These are phyloP conservation scores for Paramecium sonneborni DNA, from an alignment of 73 alveolate genomes.

Conservation along the genomic window DNA sequence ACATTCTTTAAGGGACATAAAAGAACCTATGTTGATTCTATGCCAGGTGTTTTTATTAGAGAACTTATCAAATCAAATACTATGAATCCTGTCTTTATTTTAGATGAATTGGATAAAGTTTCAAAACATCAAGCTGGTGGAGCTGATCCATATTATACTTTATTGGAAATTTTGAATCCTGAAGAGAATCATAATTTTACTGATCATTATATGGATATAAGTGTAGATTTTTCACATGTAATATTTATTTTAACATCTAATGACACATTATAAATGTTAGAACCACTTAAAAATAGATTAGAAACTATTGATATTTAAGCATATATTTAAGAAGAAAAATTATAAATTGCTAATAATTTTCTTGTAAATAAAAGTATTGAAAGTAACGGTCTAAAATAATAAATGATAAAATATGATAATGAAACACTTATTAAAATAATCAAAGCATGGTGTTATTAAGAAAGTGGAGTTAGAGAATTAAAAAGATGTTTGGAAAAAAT, in stretches of 20 bases:
- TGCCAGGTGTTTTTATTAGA: slow-evolving; percentile 83
- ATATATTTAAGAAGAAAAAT: slow-evolving; percentile 82
- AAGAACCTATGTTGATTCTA: slow-evolving; percentile 84
- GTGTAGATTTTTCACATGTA: slow-evolving; percentile 79
- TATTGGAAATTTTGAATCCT: slow-evolving; percentile 80
- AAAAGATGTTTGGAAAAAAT: slow-evolving; percentile 85
- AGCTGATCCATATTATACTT: slow-evolving; percentile 70
- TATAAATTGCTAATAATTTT: slow-evolving; percentile 73
- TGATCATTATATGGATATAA: slow-evolving; percentile 82
- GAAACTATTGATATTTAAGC: slow-evolving; percentile 85
- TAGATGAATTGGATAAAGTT: slow-evolving; percentile 87
- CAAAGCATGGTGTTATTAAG: slow-evolving; percentile 77
- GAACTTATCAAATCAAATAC: slow-evolving; percentile 74
- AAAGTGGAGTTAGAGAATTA: slow-evolving; percentile 86
- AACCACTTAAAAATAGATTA: slow-evolving; percentile 81
- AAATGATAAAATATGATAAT: slow-evolving; percentile 45
- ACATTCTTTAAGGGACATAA: slow-evolving; percentile 81
- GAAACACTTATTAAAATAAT: background rate
- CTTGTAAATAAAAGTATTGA: slow-evolving; percentile 66
- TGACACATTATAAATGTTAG: slow-evolving; percentile 80
- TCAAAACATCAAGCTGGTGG: slow-evolving; percentile 62
- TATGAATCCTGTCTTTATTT: slow-evolving; percentile 82
- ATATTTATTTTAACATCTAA: slow-evolving; percentile 84
- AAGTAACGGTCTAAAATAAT: slow-evolving; percentile 32
- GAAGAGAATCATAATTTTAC: slow-evolving; percentile 78